These are phyloP conservation scores for Alternaria hordeiaustralica DNA, from an alignment of 2,329 filamentous ascomycete genomes.

Conservation along the genomic window DNA sequence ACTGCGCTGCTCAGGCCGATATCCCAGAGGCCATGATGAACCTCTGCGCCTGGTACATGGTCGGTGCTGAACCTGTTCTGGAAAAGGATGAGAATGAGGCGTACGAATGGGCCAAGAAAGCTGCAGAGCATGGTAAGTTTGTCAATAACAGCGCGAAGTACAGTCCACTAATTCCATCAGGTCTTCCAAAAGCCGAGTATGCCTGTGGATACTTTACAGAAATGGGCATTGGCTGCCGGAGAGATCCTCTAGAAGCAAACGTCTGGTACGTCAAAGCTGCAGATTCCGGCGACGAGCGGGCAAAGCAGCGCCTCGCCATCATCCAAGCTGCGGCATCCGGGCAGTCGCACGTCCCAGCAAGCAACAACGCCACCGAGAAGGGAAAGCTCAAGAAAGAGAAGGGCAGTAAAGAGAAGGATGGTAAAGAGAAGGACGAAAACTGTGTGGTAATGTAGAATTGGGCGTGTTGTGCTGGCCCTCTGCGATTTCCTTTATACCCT, in stretches of 20 bases:
- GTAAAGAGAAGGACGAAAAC: conserved; percentile 50
- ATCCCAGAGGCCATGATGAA: conserved; percentile 96
- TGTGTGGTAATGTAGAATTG: conserved; percentile 46
- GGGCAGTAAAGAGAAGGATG: conserved; percentile 23
- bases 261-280: conserved; percentile 98
- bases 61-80: conserved; percentile 87
- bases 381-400: conserved; percentile 41
- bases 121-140: conserved; percentile 80
- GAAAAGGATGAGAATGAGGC: conserved; percentile 96
- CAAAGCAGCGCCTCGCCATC: conserved; percentile 82
- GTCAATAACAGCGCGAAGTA: not conserved
- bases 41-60: conserved; percentile 97
- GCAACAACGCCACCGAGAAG: conserved; percentile 21
- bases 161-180: conserved; percentile 51
- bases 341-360: conserved; percentile 35
- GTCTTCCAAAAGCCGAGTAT: conserved; percentile 78
- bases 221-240: conserved; percentile 94
- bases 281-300: conserved; percentile 87
- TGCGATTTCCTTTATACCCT: conserved; percentile 4
- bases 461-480: not conserved
- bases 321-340: conserved; percentile 82
- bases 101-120: conserved; percentile 91
- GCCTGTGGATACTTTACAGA: conserved; percentile 97
- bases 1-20: conserved; percentile 82
- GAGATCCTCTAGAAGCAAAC: conserved; percentile 95